Evolutionary conservation across 2,329 filamentous ascomycete species (phyloP).

Genomic region (Neonectria ditissima): DNA sequence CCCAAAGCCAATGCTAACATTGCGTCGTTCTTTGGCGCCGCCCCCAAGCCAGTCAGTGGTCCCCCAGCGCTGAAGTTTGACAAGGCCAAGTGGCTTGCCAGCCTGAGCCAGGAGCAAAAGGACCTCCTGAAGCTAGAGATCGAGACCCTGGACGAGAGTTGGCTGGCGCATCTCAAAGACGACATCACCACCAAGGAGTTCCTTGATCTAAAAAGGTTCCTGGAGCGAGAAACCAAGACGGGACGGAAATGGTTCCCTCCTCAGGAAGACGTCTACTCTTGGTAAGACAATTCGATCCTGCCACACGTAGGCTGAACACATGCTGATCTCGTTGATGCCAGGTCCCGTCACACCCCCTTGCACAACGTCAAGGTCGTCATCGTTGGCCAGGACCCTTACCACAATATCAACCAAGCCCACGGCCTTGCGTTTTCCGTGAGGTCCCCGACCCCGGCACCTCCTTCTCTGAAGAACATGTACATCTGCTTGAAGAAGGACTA

Average conservation of each 20-base stretch:
- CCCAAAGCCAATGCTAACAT: constrained; percentile 81
- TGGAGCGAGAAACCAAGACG: constrained; percentile 79
- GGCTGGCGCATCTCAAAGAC: constrained; percentile 89
- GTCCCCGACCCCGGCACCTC: constrained; percentile 87
- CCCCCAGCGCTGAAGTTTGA: constrained; percentile 73
- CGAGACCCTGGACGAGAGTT: constrained; percentile 89
- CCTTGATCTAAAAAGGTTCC: constrained; percentile 86
- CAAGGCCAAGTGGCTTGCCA: constrained; percentile 89
- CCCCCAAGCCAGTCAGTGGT: constrained; percentile 64
- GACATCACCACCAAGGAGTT: constrained; percentile 85
- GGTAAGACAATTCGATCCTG: constrained; percentile 67
- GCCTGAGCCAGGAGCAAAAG: constrained; percentile 83
- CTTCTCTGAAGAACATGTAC: constrained; percentile 95
- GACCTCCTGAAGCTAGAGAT: constrained; percentile 89
- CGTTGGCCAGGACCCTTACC: constrained; percentile 96
- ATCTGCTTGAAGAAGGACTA: constrained; percentile 89
- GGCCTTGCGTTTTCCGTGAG: constrained; percentile 96
- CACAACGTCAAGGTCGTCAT: constrained; percentile 91
- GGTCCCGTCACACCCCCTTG: constrained; percentile 94
- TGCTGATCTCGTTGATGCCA: constrained; percentile 53
- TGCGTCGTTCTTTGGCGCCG: constrained; percentile 84
- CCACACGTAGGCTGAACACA: background rate
- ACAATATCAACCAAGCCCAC: constrained; percentile 95
- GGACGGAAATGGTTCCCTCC: constrained; percentile 90
- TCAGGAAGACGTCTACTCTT: constrained; percentile 90